These are phyloP conservation scores for Naganishia sp. DNA, from an alignment of 1,284 basidiomycete genomes.

Conservation along the genomic window DNA sequence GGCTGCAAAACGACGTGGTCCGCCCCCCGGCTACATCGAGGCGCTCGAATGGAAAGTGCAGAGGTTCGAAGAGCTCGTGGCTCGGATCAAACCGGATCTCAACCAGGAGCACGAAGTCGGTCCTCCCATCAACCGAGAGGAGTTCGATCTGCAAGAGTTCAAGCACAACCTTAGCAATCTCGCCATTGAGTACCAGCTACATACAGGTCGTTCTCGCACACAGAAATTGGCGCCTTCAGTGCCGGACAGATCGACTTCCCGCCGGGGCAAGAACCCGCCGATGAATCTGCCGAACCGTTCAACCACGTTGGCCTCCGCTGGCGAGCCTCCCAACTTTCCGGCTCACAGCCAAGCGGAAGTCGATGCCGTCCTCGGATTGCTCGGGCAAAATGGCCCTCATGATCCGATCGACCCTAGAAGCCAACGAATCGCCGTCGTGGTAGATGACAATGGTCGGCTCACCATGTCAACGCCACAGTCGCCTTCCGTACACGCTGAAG, in stretches of 20 bases:
- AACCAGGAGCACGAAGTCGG: constrained; percentile 59
- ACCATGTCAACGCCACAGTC: constrained; percentile 13
- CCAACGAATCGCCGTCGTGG: not conserved
- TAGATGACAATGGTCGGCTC: constrained; percentile 6
- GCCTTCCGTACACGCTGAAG: not conserved
- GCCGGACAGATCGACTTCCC: constrained; percentile 2
- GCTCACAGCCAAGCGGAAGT: constrained; percentile 26
- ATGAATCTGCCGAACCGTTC: constrained; percentile 18
- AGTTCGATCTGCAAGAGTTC: constrained; percentile 62
- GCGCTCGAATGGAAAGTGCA: constrained; percentile 69
- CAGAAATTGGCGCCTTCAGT: not conserved
- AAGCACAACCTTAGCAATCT: constrained; percentile 40
- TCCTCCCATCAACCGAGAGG: constrained; percentile 66
- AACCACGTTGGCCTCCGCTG: constrained; percentile 1
- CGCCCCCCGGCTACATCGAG: constrained; percentile 79
- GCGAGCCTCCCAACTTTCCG: constrained; percentile 10
- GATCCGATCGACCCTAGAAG: constrained; percentile 2
- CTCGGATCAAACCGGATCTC: constrained; percentile 19
- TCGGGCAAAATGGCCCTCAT: constrained; percentile 13
- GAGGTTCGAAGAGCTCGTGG: constrained; percentile 68
- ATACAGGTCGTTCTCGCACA: constrained; percentile 31
- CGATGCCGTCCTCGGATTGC: constrained; percentile 16
- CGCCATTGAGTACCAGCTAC: constrained; percentile 47
- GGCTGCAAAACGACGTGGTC: constrained; percentile 77
- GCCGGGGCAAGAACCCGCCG: constrained; percentile 20